These are phyloP conservation scores for Leccinum variicolor DNA, from an alignment of 768 basidiomycete species.

Conservation along the genomic window DNA sequence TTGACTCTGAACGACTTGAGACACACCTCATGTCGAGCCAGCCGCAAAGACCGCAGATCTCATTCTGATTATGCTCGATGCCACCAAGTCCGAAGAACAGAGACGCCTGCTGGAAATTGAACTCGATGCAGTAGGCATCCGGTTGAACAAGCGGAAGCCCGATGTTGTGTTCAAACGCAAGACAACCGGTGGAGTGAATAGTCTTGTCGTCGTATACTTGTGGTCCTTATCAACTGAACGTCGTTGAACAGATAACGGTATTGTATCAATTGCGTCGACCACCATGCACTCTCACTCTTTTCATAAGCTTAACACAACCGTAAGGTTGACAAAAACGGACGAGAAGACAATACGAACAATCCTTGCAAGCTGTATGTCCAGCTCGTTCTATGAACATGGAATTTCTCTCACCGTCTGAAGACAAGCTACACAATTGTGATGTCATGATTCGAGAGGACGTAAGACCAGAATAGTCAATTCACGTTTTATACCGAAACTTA, in stretches of 20 bases:
- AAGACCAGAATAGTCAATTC: slow-evolving; percentile 9
- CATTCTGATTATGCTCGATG: slow-evolving; percentile 90
- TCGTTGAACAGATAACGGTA: slow-evolving; percentile 62
- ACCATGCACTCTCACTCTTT: background rate
- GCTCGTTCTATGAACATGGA: background rate
- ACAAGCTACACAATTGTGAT: slow-evolving; percentile 92
- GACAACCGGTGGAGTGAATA: slow-evolving; percentile 83
- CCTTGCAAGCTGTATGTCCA: slow-evolving; percentile 71
- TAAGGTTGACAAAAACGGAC: slow-evolving; percentile 91
- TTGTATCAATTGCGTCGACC: background rate
- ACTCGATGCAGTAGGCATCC: slow-evolving; percentile 94
- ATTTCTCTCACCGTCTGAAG: slow-evolving; percentile 34
- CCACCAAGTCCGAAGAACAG: slow-evolving; percentile 92
- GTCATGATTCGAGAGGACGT: slow-evolving; percentile 99
- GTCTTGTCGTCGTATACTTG: background rate
- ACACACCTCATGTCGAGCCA: slow-evolving; percentile 23
- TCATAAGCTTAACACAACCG: slow-evolving; percentile 76
- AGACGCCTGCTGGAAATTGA: slow-evolving; percentile 85
- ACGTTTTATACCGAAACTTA: slow-evolving; percentile 3
- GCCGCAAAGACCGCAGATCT: slow-evolving; percentile 91
- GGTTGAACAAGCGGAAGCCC: slow-evolving; percentile 85
- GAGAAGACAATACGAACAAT: slow-evolving; percentile 94
- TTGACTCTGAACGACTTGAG: background rate
- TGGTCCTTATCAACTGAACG: background rate
- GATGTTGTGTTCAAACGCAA: slow-evolving; percentile 95